These are phyloP conservation scores for Pseudoperonospora humuli DNA, from an alignment of 352 stramenopile genomes.

Conservation along the genomic window DNA sequence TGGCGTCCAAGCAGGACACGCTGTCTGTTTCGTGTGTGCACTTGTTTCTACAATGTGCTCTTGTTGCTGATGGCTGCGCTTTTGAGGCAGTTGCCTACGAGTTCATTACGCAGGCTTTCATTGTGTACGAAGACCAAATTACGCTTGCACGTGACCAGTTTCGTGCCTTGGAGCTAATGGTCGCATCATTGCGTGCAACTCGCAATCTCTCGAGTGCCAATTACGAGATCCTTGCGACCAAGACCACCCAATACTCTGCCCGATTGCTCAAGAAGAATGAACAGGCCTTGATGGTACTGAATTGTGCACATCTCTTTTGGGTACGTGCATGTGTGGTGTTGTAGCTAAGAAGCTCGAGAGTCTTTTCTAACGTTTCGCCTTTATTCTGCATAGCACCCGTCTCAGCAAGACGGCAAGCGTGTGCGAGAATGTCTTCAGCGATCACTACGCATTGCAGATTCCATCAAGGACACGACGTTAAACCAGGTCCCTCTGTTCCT, in stretches of 20 bases:
- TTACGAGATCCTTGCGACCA: slow-evolving; percentile 95
- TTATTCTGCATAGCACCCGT: slow-evolving; percentile 36
- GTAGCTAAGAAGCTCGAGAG: background rate
- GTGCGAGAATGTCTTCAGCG: slow-evolving; percentile 96
- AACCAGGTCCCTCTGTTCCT: slow-evolving; percentile 93
- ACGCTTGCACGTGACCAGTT: slow-evolving; percentile 87
- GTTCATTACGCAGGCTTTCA: slow-evolving; percentile 93
- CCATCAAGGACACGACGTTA: slow-evolving; percentile 57
- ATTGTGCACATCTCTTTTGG: slow-evolving; percentile 96
- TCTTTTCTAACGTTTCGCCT: background rate
- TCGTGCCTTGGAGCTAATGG: slow-evolving; percentile 85
- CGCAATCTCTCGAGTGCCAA: slow-evolving; percentile 77
- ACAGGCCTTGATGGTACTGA: slow-evolving; percentile 91
- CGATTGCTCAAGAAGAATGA: slow-evolving; percentile 96
- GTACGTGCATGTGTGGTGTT: slow-evolving; percentile 20
- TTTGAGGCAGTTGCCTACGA: slow-evolving; percentile 95
- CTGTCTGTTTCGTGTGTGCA: slow-evolving; percentile 80
- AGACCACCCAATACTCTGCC: slow-evolving; percentile 93
- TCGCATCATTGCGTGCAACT: slow-evolving; percentile 81
- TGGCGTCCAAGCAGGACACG: slow-evolving; percentile 77
- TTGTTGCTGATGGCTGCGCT: slow-evolving; percentile 72
- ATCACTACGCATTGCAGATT: slow-evolving; percentile 93
- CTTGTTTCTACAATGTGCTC: slow-evolving; percentile 91
- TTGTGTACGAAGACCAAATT: slow-evolving; percentile 96
- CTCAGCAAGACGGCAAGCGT: slow-evolving; percentile 87